Conservation (phyloP, 305 asterid species). For the Fraxinus platypoda region DNA sequence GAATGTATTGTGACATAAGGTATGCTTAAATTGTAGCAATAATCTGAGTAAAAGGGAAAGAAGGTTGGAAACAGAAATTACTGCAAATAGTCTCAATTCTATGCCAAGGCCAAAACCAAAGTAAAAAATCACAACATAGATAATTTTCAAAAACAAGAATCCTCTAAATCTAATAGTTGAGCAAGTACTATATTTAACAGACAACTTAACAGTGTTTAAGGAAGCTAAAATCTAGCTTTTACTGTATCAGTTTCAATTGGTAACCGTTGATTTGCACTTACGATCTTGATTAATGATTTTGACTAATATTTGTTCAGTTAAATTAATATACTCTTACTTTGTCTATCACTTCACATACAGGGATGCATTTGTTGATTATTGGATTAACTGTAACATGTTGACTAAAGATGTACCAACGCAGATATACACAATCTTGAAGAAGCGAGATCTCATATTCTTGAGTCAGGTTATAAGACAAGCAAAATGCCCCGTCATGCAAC, state of each 20-base stretch:
- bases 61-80: neutral
- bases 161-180: neutral
- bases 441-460: conserved; percentile 57
- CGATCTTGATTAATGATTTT: conserved; percentile 16
- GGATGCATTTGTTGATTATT: conserved; percentile 87
- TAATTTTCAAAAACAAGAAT: neutral
- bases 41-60: neutral
- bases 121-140: neutral
- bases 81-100: neutral
- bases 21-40: neutral
- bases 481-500: conserved; percentile 8
- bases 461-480: conserved; percentile 48
- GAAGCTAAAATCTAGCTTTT: conserved; percentile 1
- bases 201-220: conserved; percentile 2
- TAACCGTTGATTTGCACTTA: conserved; percentile 11
- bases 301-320: conserved; percentile 11
- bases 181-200: neutral
- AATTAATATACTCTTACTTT: conserved; percentile 22
- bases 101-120: neutral
- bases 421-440: conserved; percentile 74
- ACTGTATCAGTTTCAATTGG: neutral
- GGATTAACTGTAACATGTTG: conserved; percentile 82
- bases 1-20: neutral
- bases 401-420: conserved; percentile 76
- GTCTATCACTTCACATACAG: conserved; percentile 40